These are phyloP conservation scores for Saccharum hybrid DNA, from an alignment of 202 grass and related monocot species.

Conservation along the genomic window DNA sequence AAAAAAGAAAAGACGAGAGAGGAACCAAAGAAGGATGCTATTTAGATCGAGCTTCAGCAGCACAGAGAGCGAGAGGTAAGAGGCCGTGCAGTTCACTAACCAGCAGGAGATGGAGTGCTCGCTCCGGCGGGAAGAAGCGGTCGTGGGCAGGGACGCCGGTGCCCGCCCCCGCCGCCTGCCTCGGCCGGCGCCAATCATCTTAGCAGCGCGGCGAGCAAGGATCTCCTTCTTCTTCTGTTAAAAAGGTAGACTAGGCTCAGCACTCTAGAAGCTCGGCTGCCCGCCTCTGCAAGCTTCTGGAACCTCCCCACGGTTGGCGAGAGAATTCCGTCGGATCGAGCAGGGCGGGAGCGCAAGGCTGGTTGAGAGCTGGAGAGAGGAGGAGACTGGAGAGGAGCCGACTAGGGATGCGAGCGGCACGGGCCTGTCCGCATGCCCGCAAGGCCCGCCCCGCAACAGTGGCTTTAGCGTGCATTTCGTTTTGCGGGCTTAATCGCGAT, in stretches of 20 bases:
- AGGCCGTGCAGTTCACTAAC: constrained; percentile 38
- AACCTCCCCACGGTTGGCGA: not conserved
- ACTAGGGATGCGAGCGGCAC: too few relatives aligned
- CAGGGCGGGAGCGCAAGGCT: not conserved
- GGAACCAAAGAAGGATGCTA: constrained; percentile 18
- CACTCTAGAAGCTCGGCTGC: not conserved
- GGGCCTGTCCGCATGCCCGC: too few relatives aligned
- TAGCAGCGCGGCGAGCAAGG: not conserved
- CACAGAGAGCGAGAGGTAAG: constrained; percentile 1
- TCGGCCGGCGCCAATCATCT: constrained; percentile 48
- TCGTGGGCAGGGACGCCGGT: constrained; percentile 20
- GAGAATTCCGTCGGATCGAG: constrained; percentile 12
- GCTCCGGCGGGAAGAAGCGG: not conserved
- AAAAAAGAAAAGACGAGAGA: not conserved
- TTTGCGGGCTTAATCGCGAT: too few relatives aligned
- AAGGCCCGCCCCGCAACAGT: too few relatives aligned
- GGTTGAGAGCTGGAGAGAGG: constrained; percentile 2
- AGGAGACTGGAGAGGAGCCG: not conserved
- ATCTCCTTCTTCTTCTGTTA: not conserved
- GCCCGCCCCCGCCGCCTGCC: constrained; percentile 43
- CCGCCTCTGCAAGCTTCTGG: not conserved
- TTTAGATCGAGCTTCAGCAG: constrained; percentile 40
- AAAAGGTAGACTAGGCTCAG: not conserved
- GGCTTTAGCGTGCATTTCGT: too few relatives aligned
- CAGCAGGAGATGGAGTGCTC: constrained; percentile 50